These are phyloP conservation scores for sunflower (Helianthus annuus) DNA, from an alignment of 129 eudicot species.

Conservation along the genomic window HanXRQr2.0-SUNRISE NC_035438.2:8554297-8554796, in stretches of 20 bases:
- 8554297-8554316: conserved; percentile 55
- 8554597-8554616: neutral
- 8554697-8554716: neutral
- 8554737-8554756: too few relatives aligned
- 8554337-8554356: conserved; percentile 9
- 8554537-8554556: neutral
- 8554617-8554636: too few relatives aligned
- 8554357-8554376: neutral
- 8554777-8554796: too few relatives aligned
- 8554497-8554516: neutral
- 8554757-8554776: too few relatives aligned
- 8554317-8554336: conserved; percentile 46
- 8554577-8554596: neutral
- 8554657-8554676: too few relatives aligned
- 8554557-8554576: neutral
- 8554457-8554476: too few relatives aligned
- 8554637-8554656: neutral
- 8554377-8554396: conserved; percentile 25
- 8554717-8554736: neutral
- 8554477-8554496: neutral
- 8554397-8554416: neutral
- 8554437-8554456: too few relatives aligned
- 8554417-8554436: too few relatives aligned
- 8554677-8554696: too few relatives aligned
- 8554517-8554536: too few relatives aligned